These are phyloP conservation scores for Beverwykella pulmonaria DNA, from an alignment of 495 filamentous ascomycete genomes.

Conservation along the genomic window DNA sequence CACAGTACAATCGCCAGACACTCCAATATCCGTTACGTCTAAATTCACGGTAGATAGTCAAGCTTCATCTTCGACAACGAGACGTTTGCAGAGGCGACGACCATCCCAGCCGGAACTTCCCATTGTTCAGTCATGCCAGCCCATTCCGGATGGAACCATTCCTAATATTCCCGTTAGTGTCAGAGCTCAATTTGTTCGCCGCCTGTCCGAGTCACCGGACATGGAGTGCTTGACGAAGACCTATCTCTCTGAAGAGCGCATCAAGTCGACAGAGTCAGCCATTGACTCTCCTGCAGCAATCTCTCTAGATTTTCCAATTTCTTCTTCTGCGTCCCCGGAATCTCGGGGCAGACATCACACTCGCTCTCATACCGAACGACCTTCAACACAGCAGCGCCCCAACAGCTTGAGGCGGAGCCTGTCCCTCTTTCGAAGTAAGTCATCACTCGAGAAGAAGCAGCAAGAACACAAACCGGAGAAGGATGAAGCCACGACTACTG, in stretches of 20 bases:
- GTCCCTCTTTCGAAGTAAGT: conserved; percentile 28
- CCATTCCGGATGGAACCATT: conserved; percentile 22
- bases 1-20: conserved; percentile 9
- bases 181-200: conserved; percentile 20
- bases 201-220: conserved; percentile 30
- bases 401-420: conserved; percentile 31
- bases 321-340: conserved; percentile 3
- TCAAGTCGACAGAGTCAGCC: neutral
- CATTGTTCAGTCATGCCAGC: conserved; percentile 32
- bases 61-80: conserved; percentile 20
- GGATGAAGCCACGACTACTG: conserved; percentile 20
- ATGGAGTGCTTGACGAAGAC: conserved; percentile 41
- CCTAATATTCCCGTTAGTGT: conserved; percentile 31
- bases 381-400: conserved; percentile 24
- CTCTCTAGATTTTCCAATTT: conserved; percentile 19
- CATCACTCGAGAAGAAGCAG: conserved; percentile 12
- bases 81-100: conserved; percentile 42
- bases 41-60: conserved; percentile 18
- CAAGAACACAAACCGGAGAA: conserved; percentile 10
- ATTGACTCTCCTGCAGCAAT: neutral
- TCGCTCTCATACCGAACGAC: conserved; percentile 26
- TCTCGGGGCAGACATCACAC: conserved; percentile 15
- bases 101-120: conserved; percentile 28
- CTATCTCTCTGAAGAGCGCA: conserved; percentile 22
- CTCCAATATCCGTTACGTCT: conserved; percentile 22